Percentiles rank a stretch among this genome's conserved stretches.
phyloP scores from a whole-genome alignment of 2,329 filamentous ascomycete genomes.

The Stemphylium lycopersici region DNA sequence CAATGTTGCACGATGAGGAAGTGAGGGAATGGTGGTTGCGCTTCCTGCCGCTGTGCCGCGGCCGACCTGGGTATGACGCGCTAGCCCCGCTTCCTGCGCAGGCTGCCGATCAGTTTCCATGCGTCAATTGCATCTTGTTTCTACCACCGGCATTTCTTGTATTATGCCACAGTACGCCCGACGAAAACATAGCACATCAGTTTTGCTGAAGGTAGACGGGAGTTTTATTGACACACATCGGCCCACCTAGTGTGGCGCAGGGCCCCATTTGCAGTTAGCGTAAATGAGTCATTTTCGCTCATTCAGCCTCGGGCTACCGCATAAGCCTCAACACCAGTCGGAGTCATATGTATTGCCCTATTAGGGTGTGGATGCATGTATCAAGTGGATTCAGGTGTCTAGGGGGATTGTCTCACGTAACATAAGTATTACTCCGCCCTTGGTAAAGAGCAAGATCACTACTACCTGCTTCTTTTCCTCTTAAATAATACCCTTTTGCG shows the following conservation, averaged over 20 bases:
- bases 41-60: neutral
- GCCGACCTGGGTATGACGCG: neutral
- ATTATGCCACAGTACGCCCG: neutral
- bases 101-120: neutral
- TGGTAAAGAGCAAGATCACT: conserved; percentile 9
- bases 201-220: no score
- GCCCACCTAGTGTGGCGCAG: conserved; percentile 21
- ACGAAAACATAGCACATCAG: neutral
- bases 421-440: conserved; percentile 9
- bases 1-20: neutral
- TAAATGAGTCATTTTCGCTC: conserved; percentile 37
- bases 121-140: neutral
- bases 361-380: conserved; percentile 5
- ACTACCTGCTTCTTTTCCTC: neutral
- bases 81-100: neutral
- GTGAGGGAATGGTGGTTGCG: neutral
- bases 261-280: conserved; percentile 20
- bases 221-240: neutral
- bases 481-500: conserved; percentile 16
- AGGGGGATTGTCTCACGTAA: neutral
- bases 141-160: neutral
- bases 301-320: conserved; percentile 8
- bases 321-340: conserved; percentile 3
- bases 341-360: conserved; percentile 24
- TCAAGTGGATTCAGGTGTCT: neutral